Base-by-base conservation (phyloP, 2,329 filamentous ascomycete species). In the Talaromyces sp. region DNA sequence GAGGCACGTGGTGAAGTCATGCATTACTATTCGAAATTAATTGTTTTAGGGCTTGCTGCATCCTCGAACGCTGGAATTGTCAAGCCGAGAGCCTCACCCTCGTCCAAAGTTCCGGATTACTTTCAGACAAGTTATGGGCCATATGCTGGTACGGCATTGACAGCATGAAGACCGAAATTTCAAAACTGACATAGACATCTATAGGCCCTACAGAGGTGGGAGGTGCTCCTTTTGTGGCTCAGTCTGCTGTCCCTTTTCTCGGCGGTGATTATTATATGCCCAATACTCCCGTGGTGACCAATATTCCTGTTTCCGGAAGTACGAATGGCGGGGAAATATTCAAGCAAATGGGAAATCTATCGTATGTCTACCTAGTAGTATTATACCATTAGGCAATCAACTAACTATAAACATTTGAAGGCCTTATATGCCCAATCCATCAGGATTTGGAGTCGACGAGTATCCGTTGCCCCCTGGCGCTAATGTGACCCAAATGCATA, bases 401-500 rank as follows among this genome's bases (percentile, higher is more conserved):
- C 29, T 19, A 47, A 22, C 22, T 8, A 37, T 10, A 22, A 5
- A 22, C 13, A 37, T 8, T 29, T 36, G 8, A 6, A 47, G 45
- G 16, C 45, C 45, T 14, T 47, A 47, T 13, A 47, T 47, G 45
- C 35, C 45, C 8, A 47, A 47, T 27, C 45, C 45, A 33, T 47
- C 45, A 6, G 45, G 45, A 33, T 47, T 47, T 22, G 45, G 45
- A 17, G 45, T 29, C 13, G 33, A 47, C 5, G 45, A 47, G 19
- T 47, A 47, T 16, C 19, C 45, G n/a, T 30, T 47, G 10, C 45
- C 45, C 8, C 13, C 45, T 9, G 45, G 45, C 14, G 6, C 33
- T 27, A 47, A 47, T 20, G 39, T 47, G 13, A 47, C 45, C 14
- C 45, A 47, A 29, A 47, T 47, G 45, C 45, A 47, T 47, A 47